Percentiles rank a stretch among this genome's conserved stretches.
These are phyloP conservation scores for Floccularia luteovirens DNA, from an alignment of 768 basidiomycete genomes.

Conservation along the genomic window DNA sequence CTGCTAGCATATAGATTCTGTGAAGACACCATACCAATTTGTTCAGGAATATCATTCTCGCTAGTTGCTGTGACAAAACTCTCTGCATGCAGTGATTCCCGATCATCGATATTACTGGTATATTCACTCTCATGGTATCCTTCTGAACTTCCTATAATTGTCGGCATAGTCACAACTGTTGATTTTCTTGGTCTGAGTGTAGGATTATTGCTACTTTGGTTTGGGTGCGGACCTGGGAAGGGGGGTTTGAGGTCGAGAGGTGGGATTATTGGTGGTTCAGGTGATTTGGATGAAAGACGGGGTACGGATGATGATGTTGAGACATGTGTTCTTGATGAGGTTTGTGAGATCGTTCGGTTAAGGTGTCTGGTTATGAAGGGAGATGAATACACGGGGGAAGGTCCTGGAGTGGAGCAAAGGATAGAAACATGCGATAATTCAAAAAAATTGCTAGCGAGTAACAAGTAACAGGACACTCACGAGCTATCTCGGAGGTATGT, in stretches of 20 bases:
- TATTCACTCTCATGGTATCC: conserved; percentile 14
- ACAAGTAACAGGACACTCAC: conserved; percentile 23
- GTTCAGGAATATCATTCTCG: too few species aligned
- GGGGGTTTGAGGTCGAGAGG: conserved; percentile 52
- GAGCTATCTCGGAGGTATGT: conserved; percentile 30
- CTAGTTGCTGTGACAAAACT: conserved; percentile 48
- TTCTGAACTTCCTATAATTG: conserved; percentile 31
- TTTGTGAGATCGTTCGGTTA: conserved; percentile 59
- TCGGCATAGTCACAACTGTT: conserved; percentile 26
- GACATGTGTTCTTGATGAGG: conserved; percentile 51
- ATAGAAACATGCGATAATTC: too few species aligned
- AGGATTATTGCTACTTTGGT: conserved; percentile 18
- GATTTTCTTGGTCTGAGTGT: conserved; percentile 18
- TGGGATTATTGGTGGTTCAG: conserved; percentile 40
- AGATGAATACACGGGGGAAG: conserved; percentile 36
- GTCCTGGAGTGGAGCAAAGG: too few species aligned
- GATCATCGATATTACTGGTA: conserved; percentile 26
- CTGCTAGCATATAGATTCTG: background rate
- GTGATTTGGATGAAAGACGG: conserved; percentile 8
- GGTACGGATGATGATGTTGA: conserved; percentile 27
- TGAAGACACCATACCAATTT: too few species aligned
- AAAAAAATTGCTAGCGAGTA: background rate
- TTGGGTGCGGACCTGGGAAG: conserved; percentile 34
- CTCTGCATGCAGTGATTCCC: conserved; percentile 43
- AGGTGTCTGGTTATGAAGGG: conserved; percentile 59